Evolutionary conservation across 2,329 filamentous ascomycete species (phyloP), one percentile per base, ranked within the genome.

Genomic region (Furcasterigmium furcatum): DNA sequence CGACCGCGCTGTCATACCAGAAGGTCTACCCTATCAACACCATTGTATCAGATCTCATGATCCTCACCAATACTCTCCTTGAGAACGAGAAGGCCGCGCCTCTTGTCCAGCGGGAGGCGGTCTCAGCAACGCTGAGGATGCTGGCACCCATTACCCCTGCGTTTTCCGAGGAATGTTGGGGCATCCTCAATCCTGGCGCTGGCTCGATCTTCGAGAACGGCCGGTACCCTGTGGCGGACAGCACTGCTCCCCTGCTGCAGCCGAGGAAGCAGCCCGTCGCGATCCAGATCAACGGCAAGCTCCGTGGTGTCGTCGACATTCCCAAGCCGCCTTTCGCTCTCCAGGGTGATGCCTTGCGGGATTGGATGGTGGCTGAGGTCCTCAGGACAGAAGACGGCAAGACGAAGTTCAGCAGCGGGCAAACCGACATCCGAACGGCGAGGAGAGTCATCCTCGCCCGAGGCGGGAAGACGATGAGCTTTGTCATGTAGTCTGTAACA

Each of bases 141-240:
- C 72, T 91, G 55, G 87, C 88, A 1, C 91, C 91, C 4, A 82
- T 95, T 43, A 81, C 87, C 0, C 91, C 91, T 0, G 88, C 87
- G 0, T 82, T 94, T 48, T 78, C 88, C 2, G 89, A 92, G 55
- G 88, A 95, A 67, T 88, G 83, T 62, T 95, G 88, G 88, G 73
- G 77, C 50, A 56, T 77, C 2, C 71, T 91, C 4, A 60, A 67
- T 41, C 65, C 69, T 2, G 50, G 53, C 1, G 40, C 55, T 2
- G 55, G 52, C 3, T 72, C 73, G 27, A 63, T 76, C 45, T 75
- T 76, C 53, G 45, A 52, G 32, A 55, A 61, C 34, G 74, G 78
- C 1, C 60, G 62, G 1, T 94, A 88, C 70, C 88, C 87, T 0
- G 59, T 52, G 0, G 59, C 68, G 3, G 80, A 85, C 50, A 74